Percentiles rank a stretch among this genome's conserved stretches.
Conservation (phyloP, 768 basidiomycete species). For the Boletus edulis region DNA sequence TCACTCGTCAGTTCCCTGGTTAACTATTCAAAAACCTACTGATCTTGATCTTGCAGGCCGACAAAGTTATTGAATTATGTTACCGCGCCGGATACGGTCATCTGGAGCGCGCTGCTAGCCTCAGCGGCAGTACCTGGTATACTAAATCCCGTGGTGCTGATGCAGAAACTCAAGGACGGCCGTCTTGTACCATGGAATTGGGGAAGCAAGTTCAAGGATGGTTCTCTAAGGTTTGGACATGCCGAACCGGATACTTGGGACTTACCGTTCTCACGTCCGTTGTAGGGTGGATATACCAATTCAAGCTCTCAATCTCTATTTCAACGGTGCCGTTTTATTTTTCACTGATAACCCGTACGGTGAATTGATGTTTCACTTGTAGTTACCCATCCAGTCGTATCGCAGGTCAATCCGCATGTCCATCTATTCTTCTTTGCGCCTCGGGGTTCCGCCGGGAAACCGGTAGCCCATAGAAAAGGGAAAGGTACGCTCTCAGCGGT, state of each 20-base stretch:
- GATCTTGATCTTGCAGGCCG: constrained; percentile 49
- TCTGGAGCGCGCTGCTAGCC: constrained; percentile 79
- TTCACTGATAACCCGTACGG: background rate
- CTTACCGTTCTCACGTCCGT: background rate
- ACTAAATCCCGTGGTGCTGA: constrained; percentile 89
- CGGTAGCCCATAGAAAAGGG: constrained; percentile 91
- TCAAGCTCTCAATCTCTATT: constrained; percentile 84
- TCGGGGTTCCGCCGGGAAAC: constrained; percentile 84
- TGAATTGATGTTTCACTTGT: background rate
- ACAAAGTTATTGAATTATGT: constrained; percentile 96
- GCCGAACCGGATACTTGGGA: background rate
- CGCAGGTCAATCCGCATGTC: constrained; percentile 89
- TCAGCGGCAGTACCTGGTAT: constrained; percentile 96
- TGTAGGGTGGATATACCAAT: constrained; percentile 90
- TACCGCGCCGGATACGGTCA: constrained; percentile 89
- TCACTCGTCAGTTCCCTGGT: constrained; percentile 60
- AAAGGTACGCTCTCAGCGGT: constrained; percentile 52
- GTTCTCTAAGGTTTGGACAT: constrained; percentile 66
- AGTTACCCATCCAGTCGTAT: constrained; percentile 93
- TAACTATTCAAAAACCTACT: constrained; percentile 3
- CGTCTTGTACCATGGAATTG: constrained; percentile 88
- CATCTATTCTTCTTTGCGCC: constrained; percentile 96
- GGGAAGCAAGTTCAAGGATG: constrained; percentile 93
- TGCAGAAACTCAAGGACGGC: constrained; percentile 86
- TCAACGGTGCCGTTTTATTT: constrained; percentile 56